Percentiles rank a stretch among this genome's conserved stretches.
phyloP scores from a whole-genome alignment of 2,329 filamentous ascomycete species.

The Paraphoma sp. region DNA sequence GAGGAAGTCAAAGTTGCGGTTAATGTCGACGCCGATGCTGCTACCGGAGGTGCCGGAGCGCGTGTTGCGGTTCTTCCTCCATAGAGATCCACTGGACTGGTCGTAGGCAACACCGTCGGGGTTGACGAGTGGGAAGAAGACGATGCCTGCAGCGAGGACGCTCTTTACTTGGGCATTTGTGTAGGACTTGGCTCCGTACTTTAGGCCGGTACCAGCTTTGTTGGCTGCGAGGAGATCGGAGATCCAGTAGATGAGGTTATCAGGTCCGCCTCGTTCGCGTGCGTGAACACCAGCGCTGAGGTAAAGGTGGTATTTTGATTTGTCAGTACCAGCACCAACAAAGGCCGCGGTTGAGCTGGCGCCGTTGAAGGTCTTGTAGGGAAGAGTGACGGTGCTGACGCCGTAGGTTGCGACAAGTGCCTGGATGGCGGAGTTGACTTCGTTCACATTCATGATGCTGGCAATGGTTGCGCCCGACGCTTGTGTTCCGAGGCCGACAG shows the following conservation, averaged over 20 bases:
- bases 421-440: conserved; percentile 55
- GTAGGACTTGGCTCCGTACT: conserved; percentile 61
- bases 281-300: conserved; percentile 63
- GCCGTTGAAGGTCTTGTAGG: conserved; percentile 54
- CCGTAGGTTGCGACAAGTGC: conserved; percentile 53
- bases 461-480: conserved; percentile 45
- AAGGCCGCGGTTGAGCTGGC: conserved; percentile 50
- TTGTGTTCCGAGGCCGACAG: conserved; percentile 52
- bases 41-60: conserved; percentile 47
- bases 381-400: conserved; percentile 52
- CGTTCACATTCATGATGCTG: conserved; percentile 55
- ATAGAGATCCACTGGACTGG: conserved; percentile 39
- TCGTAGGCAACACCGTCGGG: conserved; percentile 46
- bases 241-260: conserved; percentile 65
- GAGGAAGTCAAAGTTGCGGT: conserved; percentile 59
- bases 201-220: conserved; percentile 57
- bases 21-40: conserved; percentile 43
- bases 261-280: conserved; percentile 64
- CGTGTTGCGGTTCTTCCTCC: conserved; percentile 48
- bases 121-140: conserved; percentile 54
- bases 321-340: conserved; percentile 55
- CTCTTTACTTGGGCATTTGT: conserved; percentile 59
- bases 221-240: conserved; percentile 63
- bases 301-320: conserved; percentile 55
- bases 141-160: conserved; percentile 61